Base-by-base conservation (phyloP, 2,329 filamentous ascomycete species). In the Colletotrichum falcatum region DNA sequence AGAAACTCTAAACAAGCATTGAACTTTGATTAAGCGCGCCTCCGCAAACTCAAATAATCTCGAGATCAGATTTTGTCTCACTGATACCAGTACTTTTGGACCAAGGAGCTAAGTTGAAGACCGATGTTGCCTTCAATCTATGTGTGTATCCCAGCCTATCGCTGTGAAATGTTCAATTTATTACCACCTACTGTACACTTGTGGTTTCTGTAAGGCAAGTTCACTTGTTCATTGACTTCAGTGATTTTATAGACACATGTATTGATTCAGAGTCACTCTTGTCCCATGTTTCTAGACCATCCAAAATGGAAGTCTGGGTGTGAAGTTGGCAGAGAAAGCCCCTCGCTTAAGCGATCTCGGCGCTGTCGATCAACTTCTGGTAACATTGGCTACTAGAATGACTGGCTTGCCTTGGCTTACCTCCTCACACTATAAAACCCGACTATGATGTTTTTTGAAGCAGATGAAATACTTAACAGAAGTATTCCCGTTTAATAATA, bases 271-370 rank as follows among this genome's bases (percentile, higher is more conserved):
- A n/a, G n/a, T n/a, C n/a, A n/a, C n/a, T n/a, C n/a, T n/a, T n/a
- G n/a, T n/a, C n/a, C n/a, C n/a, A 37, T 37, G 35, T 63, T 64
- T 39, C 7, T 71, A 2, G 59, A 68, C 4, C 55, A 68, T 9
- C 28, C 65, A 39, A 71, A 71, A 37, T 49, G 69, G 2, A 71
- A 68, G 46, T 63, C 69, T 16, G 65, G 65, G 2, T 55, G 55
- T 44, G 46, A 42, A 5, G 2, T 28, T 16, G 33, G 54, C 6
- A 48, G 35, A 9, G 55, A 58, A 20, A 11, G 18, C 5, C 33
- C 28, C 5, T 18, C 18, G 3, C 11, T 2, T n/a, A 71, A 68
- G n/a, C 65, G 69, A 30, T 28, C 33, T 51, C 66, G 53, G 26
- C 23, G 20, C 23, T 39, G n/a, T 8, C 65, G 49, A 33, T 62